A percentile compares a stretch with the other conserved stretches of the same genome.
Conservation (phyloP, 495 filamentous ascomycete genomes). For the Tuber aestivum region DNA sequence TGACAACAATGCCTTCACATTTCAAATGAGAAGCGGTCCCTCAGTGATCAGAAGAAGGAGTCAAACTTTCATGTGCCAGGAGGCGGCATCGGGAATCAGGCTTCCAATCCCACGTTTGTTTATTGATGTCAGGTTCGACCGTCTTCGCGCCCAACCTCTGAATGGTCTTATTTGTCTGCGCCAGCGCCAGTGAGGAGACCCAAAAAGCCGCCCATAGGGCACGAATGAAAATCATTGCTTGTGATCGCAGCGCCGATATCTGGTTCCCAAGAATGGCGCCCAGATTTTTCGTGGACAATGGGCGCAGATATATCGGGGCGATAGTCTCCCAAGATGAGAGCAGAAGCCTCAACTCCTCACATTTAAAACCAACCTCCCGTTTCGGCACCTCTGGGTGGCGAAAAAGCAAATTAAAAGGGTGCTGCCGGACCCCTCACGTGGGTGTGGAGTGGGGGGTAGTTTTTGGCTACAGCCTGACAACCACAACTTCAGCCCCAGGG, state of each 20-base stretch:
- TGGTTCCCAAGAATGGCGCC: background rate
- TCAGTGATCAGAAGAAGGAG: background rate
- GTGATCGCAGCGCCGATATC: background rate
- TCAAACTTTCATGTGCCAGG: conserved; percentile 20
- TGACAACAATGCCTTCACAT: conserved; percentile 14
- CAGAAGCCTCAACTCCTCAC: no score
- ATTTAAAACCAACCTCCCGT: no score
- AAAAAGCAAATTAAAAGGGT: background rate
- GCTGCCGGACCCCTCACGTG: background rate
- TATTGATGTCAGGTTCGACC: background rate
- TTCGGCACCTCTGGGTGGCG: background rate
- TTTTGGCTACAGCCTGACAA: background rate
- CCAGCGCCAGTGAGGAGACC: background rate
- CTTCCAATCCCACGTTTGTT: conserved; percentile 21
- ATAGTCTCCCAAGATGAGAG: no score
- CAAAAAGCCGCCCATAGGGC: background rate
- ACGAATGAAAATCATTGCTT: background rate
- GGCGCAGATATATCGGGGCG: background rate
- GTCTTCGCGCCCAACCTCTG: background rate
- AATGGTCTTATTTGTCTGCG: background rate
- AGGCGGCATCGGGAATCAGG: conserved; percentile 17
- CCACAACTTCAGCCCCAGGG: background rate
- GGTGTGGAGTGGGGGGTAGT: background rate
- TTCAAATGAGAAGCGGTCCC: background rate
- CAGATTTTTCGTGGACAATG: background rate